Evolutionary conservation across 805 yeast genomes (phyloP).

Genomic region (Clavispora vitiphila): DNA sequence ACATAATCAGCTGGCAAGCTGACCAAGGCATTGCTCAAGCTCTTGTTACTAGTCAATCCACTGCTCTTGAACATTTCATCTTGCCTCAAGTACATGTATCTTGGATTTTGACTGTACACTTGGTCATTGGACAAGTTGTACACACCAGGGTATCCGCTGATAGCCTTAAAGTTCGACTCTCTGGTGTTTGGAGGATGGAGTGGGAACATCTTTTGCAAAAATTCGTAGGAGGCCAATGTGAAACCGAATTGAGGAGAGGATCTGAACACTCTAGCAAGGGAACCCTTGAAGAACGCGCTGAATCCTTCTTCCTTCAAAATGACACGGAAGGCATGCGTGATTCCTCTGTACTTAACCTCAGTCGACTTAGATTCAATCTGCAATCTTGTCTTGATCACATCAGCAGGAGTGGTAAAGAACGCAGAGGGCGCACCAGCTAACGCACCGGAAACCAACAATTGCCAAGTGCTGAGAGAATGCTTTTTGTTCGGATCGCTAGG

Average conservation of each 20-base stretch:
- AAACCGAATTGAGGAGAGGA: conserved; percentile 98
- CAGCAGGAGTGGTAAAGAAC: conserved; percentile 92
- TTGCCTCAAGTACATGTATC: conserved; percentile 34
- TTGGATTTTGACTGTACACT: conserved; percentile 34
- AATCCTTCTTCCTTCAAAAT: conserved; percentile 81
- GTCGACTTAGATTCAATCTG: conserved; percentile 79
- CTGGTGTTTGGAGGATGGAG: conserved; percentile 47
- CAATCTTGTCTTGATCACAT: conserved; percentile 91
- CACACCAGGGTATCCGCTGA: conserved; percentile 43
- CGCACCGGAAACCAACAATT: conserved; percentile 82
- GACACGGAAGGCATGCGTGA: conserved; percentile 68
- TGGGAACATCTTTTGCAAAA: conserved; percentile 77
- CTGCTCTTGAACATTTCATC: conserved; percentile 30
- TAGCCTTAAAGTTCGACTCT: conserved; percentile 40
- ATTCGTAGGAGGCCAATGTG: conserved; percentile 94
- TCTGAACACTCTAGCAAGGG: conserved; percentile 88
- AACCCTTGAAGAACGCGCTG: conserved; percentile 90
- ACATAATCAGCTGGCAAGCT: conserved; percentile 40
- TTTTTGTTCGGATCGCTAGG: conserved; percentile 59
- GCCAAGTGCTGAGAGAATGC: conserved; percentile 69
- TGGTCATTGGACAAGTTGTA: conserved; percentile 37
- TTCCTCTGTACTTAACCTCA: conserved; percentile 72
- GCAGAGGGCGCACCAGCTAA: conserved; percentile 98
- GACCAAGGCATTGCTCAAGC: conserved; percentile 35
- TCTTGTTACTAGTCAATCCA: conserved; percentile 22